Evolutionary conservation across 345 rosid genomes (phyloP).

Genomic region (Ailanthus altissimus): DNA sequence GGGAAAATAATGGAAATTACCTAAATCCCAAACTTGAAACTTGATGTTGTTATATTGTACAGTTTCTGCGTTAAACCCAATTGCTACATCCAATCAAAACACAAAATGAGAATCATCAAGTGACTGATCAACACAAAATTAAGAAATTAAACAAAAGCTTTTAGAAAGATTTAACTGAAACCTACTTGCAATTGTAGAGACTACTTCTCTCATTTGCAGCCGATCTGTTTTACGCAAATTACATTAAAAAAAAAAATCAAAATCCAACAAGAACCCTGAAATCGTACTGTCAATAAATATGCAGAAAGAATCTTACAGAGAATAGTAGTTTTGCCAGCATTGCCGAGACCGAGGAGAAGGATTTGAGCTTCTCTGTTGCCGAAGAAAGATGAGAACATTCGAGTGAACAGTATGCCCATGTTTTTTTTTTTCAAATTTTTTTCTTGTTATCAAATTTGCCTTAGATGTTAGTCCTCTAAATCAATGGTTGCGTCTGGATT

Average conservation of each 20-base stretch:
- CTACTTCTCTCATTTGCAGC: conserved; percentile 98
- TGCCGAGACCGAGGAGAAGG: conserved; percentile 90
- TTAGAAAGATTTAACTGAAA: neutral
- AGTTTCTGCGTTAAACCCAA: conserved; percentile 96
- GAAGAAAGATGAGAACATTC: conserved; percentile 74
- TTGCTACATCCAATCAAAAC: conserved; percentile 53
- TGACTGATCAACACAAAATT: neutral
- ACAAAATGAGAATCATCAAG: neutral
- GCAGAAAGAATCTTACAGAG: conserved; percentile 46
- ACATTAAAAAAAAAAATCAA: neutral
- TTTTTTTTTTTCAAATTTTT: neutral
- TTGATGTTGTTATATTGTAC: conserved; percentile 92
- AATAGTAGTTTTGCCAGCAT: conserved; percentile 89
- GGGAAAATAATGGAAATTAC: conserved; percentile 38
- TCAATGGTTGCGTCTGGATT: neutral
- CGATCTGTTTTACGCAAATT: conserved; percentile 58
- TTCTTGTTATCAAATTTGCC: neutral
- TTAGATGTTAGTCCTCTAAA: neutral
- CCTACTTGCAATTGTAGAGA: conserved; percentile 86
- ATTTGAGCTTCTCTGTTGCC: conserved; percentile 87
- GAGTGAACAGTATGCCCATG: conserved; percentile 74
- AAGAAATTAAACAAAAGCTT: neutral
- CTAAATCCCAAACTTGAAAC: conserved; percentile 92
- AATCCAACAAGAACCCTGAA: conserved; percentile 7
- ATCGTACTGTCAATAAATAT: too few species aligned